phyloP scores from a whole-genome alignment of 169 alveolate species.

The Plasmodium knowlesi region DNA sequence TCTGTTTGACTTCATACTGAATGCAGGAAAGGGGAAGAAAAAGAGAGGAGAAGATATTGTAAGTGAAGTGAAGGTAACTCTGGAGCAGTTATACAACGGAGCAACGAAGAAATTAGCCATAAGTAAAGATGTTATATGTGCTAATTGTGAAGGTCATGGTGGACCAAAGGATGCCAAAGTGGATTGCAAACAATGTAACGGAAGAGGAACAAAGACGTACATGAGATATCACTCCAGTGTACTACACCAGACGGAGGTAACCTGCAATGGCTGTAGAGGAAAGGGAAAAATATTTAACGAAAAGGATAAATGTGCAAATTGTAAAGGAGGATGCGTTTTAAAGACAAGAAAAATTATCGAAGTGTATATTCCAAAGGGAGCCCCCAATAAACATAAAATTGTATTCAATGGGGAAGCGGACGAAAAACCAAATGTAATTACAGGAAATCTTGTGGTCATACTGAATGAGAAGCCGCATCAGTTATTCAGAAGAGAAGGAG shows the following conservation, averaged over 20 bases:
- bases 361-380: slow-evolving; percentile 96
- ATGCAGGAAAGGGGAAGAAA: slow-evolving; percentile 94
- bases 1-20: slow-evolving; percentile 94
- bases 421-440: slow-evolving; percentile 94
- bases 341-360: slow-evolving; percentile 93
- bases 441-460: slow-evolving; percentile 93
- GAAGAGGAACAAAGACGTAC: slow-evolving; percentile 92
- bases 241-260: slow-evolving; percentile 92
- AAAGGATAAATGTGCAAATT: slow-evolving; percentile 92
- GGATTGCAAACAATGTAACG: slow-evolving; percentile 95
- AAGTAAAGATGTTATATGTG: slow-evolving; percentile 94
- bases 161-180: slow-evolving; percentile 94
- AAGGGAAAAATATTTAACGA: slow-evolving; percentile 91
- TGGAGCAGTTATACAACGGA: slow-evolving; percentile 98
- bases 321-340: slow-evolving; percentile 91
- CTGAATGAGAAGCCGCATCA: slow-evolving; percentile 91
- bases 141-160: slow-evolving; percentile 97
- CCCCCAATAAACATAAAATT: slow-evolving; percentile 94
- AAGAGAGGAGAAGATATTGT: slow-evolving; percentile 93
- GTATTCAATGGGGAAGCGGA: slow-evolving; percentile 97
- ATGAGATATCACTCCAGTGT: slow-evolving; percentile 93
- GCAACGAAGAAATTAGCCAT: slow-evolving; percentile 93
- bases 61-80: slow-evolving; percentile 92
- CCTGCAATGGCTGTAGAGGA: slow-evolving; percentile 94
- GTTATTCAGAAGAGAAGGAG: slow-evolving; percentile 94